Percentiles rank a stretch among this genome's conserved stretches.
phyloP scores from a whole-genome alignment of 2,329 filamentous ascomycete genomes.

The Xylaria sp. region DNA sequence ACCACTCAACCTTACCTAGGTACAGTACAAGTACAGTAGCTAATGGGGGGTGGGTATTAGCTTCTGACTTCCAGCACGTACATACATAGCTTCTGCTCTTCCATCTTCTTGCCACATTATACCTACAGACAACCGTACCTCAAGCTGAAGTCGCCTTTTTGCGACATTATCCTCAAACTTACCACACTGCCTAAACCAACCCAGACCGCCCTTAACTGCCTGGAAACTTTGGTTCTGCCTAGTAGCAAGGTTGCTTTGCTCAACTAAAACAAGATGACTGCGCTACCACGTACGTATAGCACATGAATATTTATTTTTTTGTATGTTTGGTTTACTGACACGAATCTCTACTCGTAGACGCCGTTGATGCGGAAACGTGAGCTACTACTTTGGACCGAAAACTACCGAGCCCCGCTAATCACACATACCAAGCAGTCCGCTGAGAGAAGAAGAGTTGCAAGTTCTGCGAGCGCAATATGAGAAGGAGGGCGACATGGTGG shows the following conservation, averaged over 20 bases:
- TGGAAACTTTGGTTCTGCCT: constrained; percentile 3
- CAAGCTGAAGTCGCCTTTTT: background rate
- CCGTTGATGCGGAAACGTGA: constrained; percentile 95
- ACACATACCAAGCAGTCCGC: constrained; percentile 69
- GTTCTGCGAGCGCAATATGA: constrained; percentile 95
- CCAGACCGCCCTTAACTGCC: constrained; percentile 1
- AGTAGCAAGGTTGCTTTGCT: background rate
- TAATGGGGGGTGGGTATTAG: background rate
- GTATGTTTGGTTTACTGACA: constrained; percentile 24
- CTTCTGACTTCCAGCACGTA: constrained; percentile 17
- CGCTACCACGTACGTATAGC: constrained; percentile 46
- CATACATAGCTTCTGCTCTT: constrained; percentile 2
- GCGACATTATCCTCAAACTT: background rate
- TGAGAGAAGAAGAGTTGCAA: constrained; percentile 91
- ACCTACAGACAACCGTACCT: background rate
- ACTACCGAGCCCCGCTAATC: constrained; percentile 29
- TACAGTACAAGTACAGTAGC: constrained; percentile 12
- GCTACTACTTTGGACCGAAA: constrained; percentile 41
- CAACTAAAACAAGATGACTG: constrained; percentile 43
- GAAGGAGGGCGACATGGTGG: constrained; percentile 96
- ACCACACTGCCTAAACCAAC: background rate
- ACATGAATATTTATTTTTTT: background rate
- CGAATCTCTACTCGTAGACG: constrained; percentile 68
- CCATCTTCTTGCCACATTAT: background rate
- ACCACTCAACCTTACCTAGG: background rate